Evolutionary conservation across 495 filamentous ascomycete genomes (phyloP).

Genomic region (Tuber magnatum): DNA sequence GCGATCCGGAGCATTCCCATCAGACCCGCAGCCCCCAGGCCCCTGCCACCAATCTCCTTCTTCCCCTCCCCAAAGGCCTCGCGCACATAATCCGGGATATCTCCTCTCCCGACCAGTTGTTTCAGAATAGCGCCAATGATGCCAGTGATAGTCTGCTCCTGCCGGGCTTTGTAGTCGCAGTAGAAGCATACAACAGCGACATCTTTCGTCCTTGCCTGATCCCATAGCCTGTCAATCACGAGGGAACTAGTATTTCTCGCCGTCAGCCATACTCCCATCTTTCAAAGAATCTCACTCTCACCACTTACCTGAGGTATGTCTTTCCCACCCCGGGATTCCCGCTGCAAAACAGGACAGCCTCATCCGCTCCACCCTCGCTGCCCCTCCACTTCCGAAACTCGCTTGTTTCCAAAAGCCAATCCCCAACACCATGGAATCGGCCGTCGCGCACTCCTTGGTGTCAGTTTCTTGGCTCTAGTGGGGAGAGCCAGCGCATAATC

Average conservation of each 20-base stretch:
- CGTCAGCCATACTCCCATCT: background rate
- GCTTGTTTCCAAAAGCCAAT: background rate
- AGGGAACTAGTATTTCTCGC: background rate
- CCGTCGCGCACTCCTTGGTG: background rate
- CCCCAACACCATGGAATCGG: background rate
- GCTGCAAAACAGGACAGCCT: background rate
- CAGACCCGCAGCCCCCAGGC: background rate
- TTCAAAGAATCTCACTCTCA: background rate
- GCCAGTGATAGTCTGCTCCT: background rate
- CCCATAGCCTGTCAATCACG: background rate
- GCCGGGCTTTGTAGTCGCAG: background rate
- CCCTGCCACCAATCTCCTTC: background rate
- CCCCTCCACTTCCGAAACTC: background rate
- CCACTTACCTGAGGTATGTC: background rate
- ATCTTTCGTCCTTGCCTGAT: background rate
- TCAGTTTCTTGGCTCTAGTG: background rate
- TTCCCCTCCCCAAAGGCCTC: background rate
- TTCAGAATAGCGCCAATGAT: background rate
- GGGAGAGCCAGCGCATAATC: background rate
- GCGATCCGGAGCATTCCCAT: background rate
- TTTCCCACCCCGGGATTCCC: background rate
- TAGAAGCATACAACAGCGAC: background rate
- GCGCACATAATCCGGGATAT: background rate
- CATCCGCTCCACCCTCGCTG: background rate
- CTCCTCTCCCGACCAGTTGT: background rate